Base-by-base conservation (phyloP, 1,284 basidiomycete species). In the Rhizoctonia solani region DNA sequence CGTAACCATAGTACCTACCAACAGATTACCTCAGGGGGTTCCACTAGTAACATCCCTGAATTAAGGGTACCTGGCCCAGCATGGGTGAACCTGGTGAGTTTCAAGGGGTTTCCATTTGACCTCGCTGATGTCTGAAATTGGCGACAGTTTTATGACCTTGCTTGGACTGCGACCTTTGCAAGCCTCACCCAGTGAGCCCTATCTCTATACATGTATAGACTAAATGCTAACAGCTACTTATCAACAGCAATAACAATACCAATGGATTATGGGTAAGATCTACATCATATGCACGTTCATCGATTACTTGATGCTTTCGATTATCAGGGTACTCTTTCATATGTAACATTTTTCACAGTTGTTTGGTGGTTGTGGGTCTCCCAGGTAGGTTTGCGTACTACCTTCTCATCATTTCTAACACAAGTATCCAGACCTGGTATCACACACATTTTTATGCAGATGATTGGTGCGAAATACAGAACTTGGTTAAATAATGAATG, bases 101-200 rank as follows among this genome's bases (percentile, higher is more conserved):
- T 39, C 37, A 16, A 8, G 8, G 37, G 37, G 37, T 39, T 8
- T 39, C 9, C 8, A 16, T 39, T 16, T 39, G 8, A 16, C 16
- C 9, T 8, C 16, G 16, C 16, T 16, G 9, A 39, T 8, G 37
- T 16, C 16, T 8, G 16, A 8, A 8, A 16, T 8, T 27, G 9
- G 23, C 29, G 5, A n/a, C 37, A 66, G 63, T 54, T 66, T 37
- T 66, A 66, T 25, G 63, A 66, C 25, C 21, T 66, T 4, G 63
- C 63, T 2, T 66, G 63, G 63, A 66, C 63, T 8, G 63, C 63
- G 13, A 66, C 63, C 1, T 66, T 66, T 23, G 37, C 63, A 1
- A 66, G 63, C 21, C 42, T 66, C 9, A 66, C 63, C 8, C 34
- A 34, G 50, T 53, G 16, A 34, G 50, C 34, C 25, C 14, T 5